phyloP scores from a whole-genome alignment of 108 stramenopile species.

The Nannochloropsis salina region DNA sequence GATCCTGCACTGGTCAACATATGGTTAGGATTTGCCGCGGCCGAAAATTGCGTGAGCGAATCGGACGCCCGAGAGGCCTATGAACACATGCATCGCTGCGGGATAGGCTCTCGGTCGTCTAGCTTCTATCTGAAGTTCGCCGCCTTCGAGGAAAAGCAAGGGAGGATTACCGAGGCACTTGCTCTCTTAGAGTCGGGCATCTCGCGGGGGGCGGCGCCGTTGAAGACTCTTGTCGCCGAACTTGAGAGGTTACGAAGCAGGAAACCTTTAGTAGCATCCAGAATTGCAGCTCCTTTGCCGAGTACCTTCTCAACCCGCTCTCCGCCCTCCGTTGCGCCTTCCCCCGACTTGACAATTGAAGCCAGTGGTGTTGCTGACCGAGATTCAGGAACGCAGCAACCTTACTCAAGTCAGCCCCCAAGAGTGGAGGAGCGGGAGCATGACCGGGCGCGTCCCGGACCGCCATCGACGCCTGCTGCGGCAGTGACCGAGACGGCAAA shows the following conservation, averaged over 20 bases:
- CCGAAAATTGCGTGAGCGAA: not conserved
- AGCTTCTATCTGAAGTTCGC: not conserved
- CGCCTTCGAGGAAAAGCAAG: not conserved
- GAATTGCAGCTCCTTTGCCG: too few species aligned
- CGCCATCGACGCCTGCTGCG: too few species aligned
- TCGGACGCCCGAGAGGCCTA: not conserved
- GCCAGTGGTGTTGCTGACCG: too few species aligned
- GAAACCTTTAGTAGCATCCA: too few species aligned
- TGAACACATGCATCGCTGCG: not conserved
- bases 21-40: slow-evolving; percentile 3
- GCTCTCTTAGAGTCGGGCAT: not conserved
- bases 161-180: not conserved
- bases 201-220: not conserved
- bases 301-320: too few species aligned
- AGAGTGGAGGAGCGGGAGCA: too few species aligned
- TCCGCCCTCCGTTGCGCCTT: too few species aligned
- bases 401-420: too few species aligned
- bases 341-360: too few species aligned
- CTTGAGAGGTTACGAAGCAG: not conserved
- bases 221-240: not conserved
- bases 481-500: too few species aligned
- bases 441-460: too few species aligned
- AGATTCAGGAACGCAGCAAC: too few species aligned
- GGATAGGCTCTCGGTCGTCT: not conserved
- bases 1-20: not conserved